Base-by-base conservation (phyloP, 306 rosid genomes). In the Fragaria iinumae region DNA sequence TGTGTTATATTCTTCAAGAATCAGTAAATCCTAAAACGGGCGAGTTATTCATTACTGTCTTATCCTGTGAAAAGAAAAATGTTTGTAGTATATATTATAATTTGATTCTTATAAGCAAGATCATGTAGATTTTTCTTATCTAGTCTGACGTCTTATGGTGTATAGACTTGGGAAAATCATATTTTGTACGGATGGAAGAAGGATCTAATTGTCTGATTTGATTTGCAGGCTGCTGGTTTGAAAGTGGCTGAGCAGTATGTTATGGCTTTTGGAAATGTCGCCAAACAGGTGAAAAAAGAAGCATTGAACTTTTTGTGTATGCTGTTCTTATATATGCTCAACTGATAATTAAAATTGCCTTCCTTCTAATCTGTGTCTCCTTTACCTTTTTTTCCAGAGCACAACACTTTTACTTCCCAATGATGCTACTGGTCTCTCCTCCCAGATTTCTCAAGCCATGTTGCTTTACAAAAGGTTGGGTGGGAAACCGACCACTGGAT, bases 371-470 rank as follows among this genome's bases (percentile, higher is more conserved):
- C 52, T 69, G 20, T 57, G 13, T 13, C 11, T 68, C 57, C 44
- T 44, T 32, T 3, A 17, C 39, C 13, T 68, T 67, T 41, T 72
- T 70, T 70, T 78, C 65, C 89, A 95, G 99, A 84, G 99, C 73
- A 95, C 97, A 20, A 95, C 99, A 60, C 88, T 95, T 91, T 85
- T 95, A 87, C 97, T 92, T 81, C 99, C 99, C 41, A 92, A 96
- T 76, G 84, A 91, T 32, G 91, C 90, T 77, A 85, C 97, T 23
- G 45, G 34, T 29, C 88, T 92, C 79, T 97, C 99, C 34, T 89
- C 97, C 85, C 89, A 91, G 97, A 92, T 95, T 90, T 91, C 97
- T 72, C 97, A 95, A 85, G 99, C 99, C 59, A 90, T 95, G 64
- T 81, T 93, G 9, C 89, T 92, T 85, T 95, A 92, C 76, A 95